phyloP scores from a whole-genome alignment of 2,329 filamentous ascomycete genomes.

The Aspergillus hiratsukae region DNA sequence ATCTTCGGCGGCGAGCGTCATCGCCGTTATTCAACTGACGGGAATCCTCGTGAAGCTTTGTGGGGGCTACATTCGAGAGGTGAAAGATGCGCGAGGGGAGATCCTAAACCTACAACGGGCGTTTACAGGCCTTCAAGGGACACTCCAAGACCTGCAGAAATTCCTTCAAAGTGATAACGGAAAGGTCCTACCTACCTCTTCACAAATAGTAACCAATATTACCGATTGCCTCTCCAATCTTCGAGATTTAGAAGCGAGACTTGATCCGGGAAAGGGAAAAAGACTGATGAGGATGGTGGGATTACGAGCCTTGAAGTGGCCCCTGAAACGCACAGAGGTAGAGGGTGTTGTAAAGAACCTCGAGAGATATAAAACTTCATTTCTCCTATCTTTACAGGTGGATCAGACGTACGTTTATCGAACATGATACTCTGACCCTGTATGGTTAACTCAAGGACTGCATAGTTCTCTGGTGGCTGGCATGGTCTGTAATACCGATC shows the following conservation, averaged over 20 bases:
- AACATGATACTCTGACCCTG: constrained; percentile 4
- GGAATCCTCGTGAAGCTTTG: constrained; percentile 18
- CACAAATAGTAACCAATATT: constrained; percentile 8
- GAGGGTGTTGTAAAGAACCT: constrained; percentile 14
- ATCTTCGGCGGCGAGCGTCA: constrained; percentile 18
- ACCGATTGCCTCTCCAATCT: constrained; percentile 11
- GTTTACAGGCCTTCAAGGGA: constrained; percentile 7
- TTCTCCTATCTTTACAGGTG: constrained; percentile 22
- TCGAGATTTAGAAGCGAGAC: constrained; percentile 6
- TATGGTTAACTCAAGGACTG: constrained; percentile 2
- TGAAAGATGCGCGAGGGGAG: constrained; percentile 20
- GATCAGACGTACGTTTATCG: constrained; percentile 24
- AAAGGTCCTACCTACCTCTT: constrained; percentile 6
- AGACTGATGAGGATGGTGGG: constrained; percentile 18
- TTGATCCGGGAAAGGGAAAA: neutral
- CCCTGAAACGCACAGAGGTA: constrained; percentile 23
- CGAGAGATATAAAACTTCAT: constrained; percentile 20
- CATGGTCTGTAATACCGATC: neutral
- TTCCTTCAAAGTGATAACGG: constrained; percentile 6
- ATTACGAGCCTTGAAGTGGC: constrained; percentile 28
- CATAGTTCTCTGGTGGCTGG: constrained; percentile 5
- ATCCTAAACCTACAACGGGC: constrained; percentile 14
- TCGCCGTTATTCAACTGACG: constrained; percentile 20
- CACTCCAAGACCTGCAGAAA: constrained; percentile 12
- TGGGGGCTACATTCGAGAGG: constrained; percentile 17